Conservation (phyloP, 257 asterid genomes). For the Fraxinus pennsylvanica region DNA sequence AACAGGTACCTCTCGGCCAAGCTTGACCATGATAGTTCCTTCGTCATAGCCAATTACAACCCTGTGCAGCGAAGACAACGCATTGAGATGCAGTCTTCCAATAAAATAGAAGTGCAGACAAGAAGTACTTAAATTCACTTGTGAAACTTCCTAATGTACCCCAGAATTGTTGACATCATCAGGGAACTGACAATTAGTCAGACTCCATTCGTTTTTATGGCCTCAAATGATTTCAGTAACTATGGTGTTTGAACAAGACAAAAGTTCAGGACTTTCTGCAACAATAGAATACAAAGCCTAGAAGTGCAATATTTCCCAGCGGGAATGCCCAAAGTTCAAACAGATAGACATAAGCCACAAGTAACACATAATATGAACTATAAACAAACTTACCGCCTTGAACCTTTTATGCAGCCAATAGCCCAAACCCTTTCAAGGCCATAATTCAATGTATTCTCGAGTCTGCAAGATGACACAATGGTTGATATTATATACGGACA, state of each 20-base stretch:
- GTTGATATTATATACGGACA: constrained; percentile 21
- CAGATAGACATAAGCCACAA: constrained; percentile 10
- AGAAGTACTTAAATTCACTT: constrained; percentile 7
- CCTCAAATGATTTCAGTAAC: not conserved
- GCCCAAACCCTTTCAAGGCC: constrained; percentile 99
- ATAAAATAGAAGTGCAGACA: constrained; percentile 5
- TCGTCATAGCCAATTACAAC: constrained; percentile 97
- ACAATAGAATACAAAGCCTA: not conserved
- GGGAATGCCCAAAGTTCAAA: constrained; percentile 3
- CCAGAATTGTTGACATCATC: constrained; percentile 10
- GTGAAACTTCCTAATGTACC: constrained; percentile 10
- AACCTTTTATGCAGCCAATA: constrained; percentile 83
- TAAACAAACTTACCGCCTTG: constrained; percentile 69
- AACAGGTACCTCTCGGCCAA: constrained; percentile 96
- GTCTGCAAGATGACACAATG: constrained; percentile 52
- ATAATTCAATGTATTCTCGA: constrained; percentile 95
- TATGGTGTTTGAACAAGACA: constrained; percentile 1
- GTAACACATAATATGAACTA: constrained; percentile 18
- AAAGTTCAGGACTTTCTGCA: constrained; percentile 11
- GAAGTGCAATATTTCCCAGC: not conserved
- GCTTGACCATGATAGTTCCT: constrained; percentile 97
- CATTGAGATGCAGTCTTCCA: constrained; percentile 18
- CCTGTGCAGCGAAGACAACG: constrained; percentile 46
- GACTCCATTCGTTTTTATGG: too few species aligned
- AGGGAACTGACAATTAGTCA: too few species aligned